Evolutionary conservation across 805 yeast genomes (phyloP), one percentile per base, ranked within the genome.

Genomic region (Ogataea sp.): DNA sequence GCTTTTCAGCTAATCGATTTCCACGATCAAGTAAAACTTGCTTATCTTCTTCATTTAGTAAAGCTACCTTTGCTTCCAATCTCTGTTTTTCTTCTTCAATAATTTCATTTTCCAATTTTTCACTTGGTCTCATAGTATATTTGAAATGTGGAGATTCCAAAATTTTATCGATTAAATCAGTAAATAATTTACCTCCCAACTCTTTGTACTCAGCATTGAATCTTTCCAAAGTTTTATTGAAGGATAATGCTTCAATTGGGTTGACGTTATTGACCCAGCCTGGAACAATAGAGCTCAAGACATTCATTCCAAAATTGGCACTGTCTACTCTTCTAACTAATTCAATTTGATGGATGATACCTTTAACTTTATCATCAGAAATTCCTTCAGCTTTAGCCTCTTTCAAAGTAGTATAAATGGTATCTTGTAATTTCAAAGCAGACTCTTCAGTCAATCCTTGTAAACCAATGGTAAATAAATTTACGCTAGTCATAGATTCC

Each of bases 261-360:
- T 86, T 85, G n/a, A 75, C 72, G 18, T 75, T 76, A 55, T 87
- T 87, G 38, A 83, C 80, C 85, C 96, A 88, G 9, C 86, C 78
- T 8, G 95, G 85, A n/a, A 85, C 73, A 8, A 93, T 46, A 1
- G 86, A 71, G 54, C 77, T 77, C 26, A 90, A 65, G 35, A 90
- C 56, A 28, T 78, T 78, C 66, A 93, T 64, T 10, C 98, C 98
- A 64, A 87, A 93, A 43, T 85, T 84, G 0, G 97, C 80, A 49
- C 82, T 88, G 46, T 88, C 94, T 48, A 87, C 89, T 50, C 86
- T 86, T 56, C 86, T 80, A 27, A 78, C 62, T 24, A 93, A 62
- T 57, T 93, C 98, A 27, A 88, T 62, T 56, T 89, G 97, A 58
- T 88, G 94, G 29, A 93, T 68, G 37, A 90, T 75, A 0, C 95